Base-by-base conservation (phyloP, 805 yeast species). In the Cyberlindnera japonica region DNA sequence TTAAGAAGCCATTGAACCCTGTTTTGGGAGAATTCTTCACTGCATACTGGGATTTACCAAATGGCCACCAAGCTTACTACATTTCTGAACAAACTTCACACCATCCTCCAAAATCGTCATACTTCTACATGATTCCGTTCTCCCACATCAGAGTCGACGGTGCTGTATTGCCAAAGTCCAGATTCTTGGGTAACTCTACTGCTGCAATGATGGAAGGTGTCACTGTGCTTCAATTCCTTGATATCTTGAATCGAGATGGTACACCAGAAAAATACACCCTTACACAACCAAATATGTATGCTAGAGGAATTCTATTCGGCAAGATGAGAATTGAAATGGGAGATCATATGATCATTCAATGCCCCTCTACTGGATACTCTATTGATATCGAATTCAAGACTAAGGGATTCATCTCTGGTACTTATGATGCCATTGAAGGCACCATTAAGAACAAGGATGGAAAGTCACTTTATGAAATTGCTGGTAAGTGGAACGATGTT, bases 21-120 rank as follows among this genome's bases (percentile, higher is more conserved):
- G 88, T 93, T 6, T 60, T 93, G 19, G 97, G 98, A 22, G 99
- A 93, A 60, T 74, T 83, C 50, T 93, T 87, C 62, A 76, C 87
- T 16, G 83, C 96, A 57, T 90, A 83, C 60, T 93, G 99, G 99
- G 93, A 89, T 54, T 65, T 88, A 33, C 79, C 90, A 10, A 77
- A 83, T 37, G 75, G 71, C 22, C 77, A 73, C 22, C 74, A 74
- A 37, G 95, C 96, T 0, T 91, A 75, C 59, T 93, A 91, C 61
- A 64, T 91, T 16, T 72, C 97, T 2, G 99, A 93, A 62, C 99
- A 93, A 62, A 90, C 97, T 0, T 85, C 95, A 23, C 99, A 93
- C 57, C 99, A 93, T 60, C 98, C 99, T n/a, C 99, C 99, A 12
- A 84, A 93, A 59, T 87, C 96, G 1, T 82, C 95, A 0, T 93